Evolutionary conservation across 1,284 basidiomycete genomes (phyloP).

Genomic region (Neonothopanus nambi): DNA sequence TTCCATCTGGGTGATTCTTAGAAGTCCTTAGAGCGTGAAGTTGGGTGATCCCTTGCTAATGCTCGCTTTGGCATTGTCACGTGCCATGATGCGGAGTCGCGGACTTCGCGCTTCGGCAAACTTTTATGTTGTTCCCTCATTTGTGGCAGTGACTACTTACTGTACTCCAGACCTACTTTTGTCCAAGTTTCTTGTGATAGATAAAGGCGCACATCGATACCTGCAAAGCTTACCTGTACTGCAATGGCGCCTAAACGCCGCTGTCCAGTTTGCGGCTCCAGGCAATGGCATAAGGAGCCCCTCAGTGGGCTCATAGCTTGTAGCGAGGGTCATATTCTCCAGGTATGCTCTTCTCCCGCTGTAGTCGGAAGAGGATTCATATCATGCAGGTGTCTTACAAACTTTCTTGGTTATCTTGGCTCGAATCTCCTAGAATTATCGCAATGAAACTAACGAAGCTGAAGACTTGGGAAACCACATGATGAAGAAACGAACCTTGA

Average conservation of each 20-base stretch:
- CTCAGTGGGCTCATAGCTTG: slow-evolving; percentile 71
- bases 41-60: no score
- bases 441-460: slow-evolving; percentile 67
- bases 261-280: slow-evolving; percentile 73
- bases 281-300: slow-evolving; percentile 78
- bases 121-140: no score
- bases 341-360: slow-evolving; percentile 42
- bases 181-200: no score
- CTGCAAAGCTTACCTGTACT: no score
- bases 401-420: background rate
- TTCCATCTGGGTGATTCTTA: no score
- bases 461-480: slow-evolving; percentile 58
- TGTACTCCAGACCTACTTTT: no score
- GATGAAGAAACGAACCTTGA: slow-evolving; percentile 62
- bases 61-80: no score
- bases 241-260: slow-evolving; percentile 60
- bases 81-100: no score
- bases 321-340: slow-evolving; percentile 77
- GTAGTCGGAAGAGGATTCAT: background rate
- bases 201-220: no score
- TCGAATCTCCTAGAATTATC: slow-evolving; percentile 57
- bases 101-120: no score
- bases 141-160: no score
- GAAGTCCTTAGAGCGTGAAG: no score
- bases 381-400: background rate